Base-by-base conservation (phyloP, 345 rosid species). In the Arabidopsis arenosa region DNA sequence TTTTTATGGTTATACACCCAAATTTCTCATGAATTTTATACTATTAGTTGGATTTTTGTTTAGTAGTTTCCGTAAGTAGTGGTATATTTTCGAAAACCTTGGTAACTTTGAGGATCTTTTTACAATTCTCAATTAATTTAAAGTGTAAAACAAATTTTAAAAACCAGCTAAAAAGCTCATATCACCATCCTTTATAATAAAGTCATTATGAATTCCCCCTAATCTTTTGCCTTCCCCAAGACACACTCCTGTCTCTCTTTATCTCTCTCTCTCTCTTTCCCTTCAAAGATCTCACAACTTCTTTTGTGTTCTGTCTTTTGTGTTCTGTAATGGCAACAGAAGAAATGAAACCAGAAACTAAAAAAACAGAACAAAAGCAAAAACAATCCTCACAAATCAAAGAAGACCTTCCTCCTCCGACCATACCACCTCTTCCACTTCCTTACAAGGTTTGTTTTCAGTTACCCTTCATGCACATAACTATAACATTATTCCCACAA, bases 401-500 rank as follows among this genome's bases (percentile, higher is more conserved):
- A n/a, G 82, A 78, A 17, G 85, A 78, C 8, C 70, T 43, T 43
- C 60, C 48, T 39, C 55, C 61, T 59, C n/a, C 11, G 3, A 17
- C 6, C 44, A 1, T 35, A 59, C n/a, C 43, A 58, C 13, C 44
- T 51, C 65, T 26, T 62, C 68, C 82, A 58, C 87, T 88, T 35
- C 84, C 83, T 36, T 89, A 71, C 81, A 91, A 89, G 93, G 98
- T 89, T 5, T 4, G 51, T 65, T 84, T 71, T 49, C 12, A 39
- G 5, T 12, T 55, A 44, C 30, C 33, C 33, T 59, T 58, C 66
- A 53, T 23, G 23, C 51, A 40, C 43, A 62, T 15, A 10, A 17
- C 30, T 33, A 36, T 33, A 57, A 14, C 30, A 12, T 28, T 28
- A 10, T 28, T 54, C 13, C 9, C 48, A n/a, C 57, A 36, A 18